These are phyloP conservation scores for Pleurotus platypus DNA, from an alignment of 768 basidiomycete species.

Conservation along the genomic window DNA sequence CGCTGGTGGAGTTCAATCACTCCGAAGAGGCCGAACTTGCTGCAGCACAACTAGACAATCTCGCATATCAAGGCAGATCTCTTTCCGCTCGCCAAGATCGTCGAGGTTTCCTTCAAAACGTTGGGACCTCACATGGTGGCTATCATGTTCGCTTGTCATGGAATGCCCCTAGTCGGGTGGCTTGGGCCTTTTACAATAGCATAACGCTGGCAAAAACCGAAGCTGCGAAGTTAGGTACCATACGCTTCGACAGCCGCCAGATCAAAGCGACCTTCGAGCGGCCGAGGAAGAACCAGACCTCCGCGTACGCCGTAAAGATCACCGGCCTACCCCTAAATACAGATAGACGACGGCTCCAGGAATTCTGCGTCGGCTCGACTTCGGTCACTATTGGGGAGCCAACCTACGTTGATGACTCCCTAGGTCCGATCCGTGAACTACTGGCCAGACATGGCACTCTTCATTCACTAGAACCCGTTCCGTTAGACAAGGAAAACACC, in stretches of 20 bases:
- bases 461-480: slow-evolving; percentile 35
- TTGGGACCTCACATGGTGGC: slow-evolving; percentile 15
- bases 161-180: slow-evolving; percentile 37
- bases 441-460: slow-evolving; percentile 33
- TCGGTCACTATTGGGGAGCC: slow-evolving; percentile 28
- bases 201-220: slow-evolving; percentile 39
- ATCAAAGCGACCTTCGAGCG: slow-evolving; percentile 36
- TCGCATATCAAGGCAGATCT: slow-evolving; percentile 17
- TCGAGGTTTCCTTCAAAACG: slow-evolving; percentile 10
- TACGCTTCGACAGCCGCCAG: slow-evolving; percentile 31
- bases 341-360: slow-evolving; percentile 26
- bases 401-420: slow-evolving; percentile 27
- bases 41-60: slow-evolving; percentile 27
- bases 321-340: slow-evolving; percentile 36
- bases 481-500: slow-evolving; percentile 22
- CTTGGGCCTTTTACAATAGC: slow-evolving; percentile 44
- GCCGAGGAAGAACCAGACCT: slow-evolving; percentile 27
- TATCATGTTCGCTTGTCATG: slow-evolving; percentile 39
- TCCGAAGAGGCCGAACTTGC: slow-evolving; percentile 27
- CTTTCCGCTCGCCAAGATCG: slow-evolving; percentile 26
- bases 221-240: slow-evolving; percentile 34
- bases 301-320: slow-evolving; percentile 40
- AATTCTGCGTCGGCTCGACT: slow-evolving; percentile 24
- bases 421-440: slow-evolving; percentile 27
- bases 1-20: slow-evolving; percentile 25